These are phyloP conservation scores for Asclepias syriaca DNA, from an alignment of 257 asterid genomes.

Conservation along the genomic window DNA sequence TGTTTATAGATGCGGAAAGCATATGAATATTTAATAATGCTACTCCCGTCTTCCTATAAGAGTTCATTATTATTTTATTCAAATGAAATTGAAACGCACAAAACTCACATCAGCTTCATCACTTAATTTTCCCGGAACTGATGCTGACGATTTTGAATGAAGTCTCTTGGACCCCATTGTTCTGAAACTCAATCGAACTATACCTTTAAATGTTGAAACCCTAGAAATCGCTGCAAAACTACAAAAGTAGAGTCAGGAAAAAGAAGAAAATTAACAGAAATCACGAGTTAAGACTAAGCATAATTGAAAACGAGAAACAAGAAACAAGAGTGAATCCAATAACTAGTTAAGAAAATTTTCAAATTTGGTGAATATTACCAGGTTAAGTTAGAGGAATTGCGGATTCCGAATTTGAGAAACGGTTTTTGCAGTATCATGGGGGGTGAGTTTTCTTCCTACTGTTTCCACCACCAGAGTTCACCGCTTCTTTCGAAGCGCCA, in stretches of 20 bases:
- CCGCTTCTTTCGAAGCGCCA: background rate
- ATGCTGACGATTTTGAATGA: constrained; percentile 29
- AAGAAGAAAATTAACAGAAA: background rate
- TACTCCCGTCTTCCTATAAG: background rate
- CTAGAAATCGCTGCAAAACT: constrained; percentile 38
- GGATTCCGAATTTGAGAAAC: constrained; percentile 44
- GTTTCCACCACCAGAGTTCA: background rate
- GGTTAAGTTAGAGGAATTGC: constrained; percentile 20
- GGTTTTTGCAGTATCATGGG: constrained; percentile 39
- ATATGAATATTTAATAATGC: background rate
- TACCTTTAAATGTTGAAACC: constrained; percentile 20
- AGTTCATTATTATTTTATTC: background rate
- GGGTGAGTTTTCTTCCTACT: no score
- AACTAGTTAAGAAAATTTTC: background rate
- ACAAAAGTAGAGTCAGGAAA: background rate
- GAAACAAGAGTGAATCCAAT: background rate
- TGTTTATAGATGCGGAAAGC: background rate
- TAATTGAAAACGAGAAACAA: constrained; percentile 6
- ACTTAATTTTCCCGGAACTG: constrained; percentile 24
- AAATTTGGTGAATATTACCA: constrained; percentile 15
- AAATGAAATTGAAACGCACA: constrained; percentile 12
- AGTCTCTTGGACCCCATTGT: constrained; percentile 46
- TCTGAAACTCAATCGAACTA: constrained; percentile 22
- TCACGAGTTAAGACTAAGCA: no score
- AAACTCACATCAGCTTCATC: constrained; percentile 8